phyloP scores from a whole-genome alignment of 306 rosid species.

The Senna tora region DNA sequence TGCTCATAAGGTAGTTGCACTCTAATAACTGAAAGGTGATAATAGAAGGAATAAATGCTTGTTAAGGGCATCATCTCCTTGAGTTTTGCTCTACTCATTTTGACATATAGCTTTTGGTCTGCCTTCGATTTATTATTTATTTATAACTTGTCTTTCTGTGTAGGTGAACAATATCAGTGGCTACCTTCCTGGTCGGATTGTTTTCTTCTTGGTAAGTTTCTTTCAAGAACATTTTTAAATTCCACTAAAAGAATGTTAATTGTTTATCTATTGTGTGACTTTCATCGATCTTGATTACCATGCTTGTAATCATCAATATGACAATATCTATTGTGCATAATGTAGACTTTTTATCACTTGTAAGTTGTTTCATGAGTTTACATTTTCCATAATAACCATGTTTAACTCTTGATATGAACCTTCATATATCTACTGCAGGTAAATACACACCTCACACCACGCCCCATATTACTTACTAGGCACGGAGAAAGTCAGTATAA shows the following conservation, averaged over 20 bases:
- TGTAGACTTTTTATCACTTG: not conserved
- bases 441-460: conserved; percentile 94
- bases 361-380: conserved; percentile 22
- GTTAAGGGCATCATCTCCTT: conserved; percentile 23
- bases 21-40: conserved; percentile 1
- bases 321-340: not conserved
- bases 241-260: not conserved
- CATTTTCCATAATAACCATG: not conserved
- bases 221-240: conserved; percentile 28
- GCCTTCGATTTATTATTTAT: conserved; percentile 30
- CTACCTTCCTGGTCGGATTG: conserved; percentile 96
- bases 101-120: conserved; percentile 14
- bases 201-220: conserved; percentile 89
- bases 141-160: conserved; percentile 41
- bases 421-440: conserved; percentile 56
- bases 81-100: conserved; percentile 18
- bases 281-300: no score
- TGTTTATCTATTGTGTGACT: not conserved
- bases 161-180: conserved; percentile 97
- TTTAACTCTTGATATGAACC: not conserved
- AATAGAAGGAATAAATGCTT: not conserved
- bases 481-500: conserved; percentile 98
- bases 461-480: conserved; percentile 93
- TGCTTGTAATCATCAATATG: not conserved
- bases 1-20: conserved; percentile 17